Evolutionary conservation across 768 basidiomycete genomes (phyloP).

Genomic region (Lentinula aciculospora): DNA sequence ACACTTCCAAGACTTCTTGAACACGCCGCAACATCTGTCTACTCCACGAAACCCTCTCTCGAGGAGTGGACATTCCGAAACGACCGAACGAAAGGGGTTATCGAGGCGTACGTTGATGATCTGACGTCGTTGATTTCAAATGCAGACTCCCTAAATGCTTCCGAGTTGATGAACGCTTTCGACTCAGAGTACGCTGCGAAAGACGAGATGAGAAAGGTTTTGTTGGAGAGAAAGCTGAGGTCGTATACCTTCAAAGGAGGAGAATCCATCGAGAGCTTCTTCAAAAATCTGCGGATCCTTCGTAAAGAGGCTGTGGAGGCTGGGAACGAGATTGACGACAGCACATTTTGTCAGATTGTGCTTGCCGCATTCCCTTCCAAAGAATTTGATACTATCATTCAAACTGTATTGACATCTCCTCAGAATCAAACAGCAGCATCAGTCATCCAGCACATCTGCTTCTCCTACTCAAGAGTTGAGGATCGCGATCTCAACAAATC

Average conservation of each 20-base stretch:
- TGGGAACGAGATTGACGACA: not conserved
- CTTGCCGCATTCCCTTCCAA: not conserved
- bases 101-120: not conserved
- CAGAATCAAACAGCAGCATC: not conserved
- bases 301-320: not conserved
- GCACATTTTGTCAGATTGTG: not conserved
- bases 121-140: not conserved
- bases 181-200: not conserved
- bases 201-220: not conserved
- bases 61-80: not conserved
- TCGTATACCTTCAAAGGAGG: not conserved
- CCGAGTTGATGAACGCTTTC: not conserved
- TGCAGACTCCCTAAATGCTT: not conserved
- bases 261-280: not conserved
- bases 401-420: not conserved
- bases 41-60: too few species aligned
- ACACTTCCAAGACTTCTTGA: too few species aligned
- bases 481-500: not conserved
- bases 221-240: not conserved
- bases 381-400: not conserved
- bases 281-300: not conserved
- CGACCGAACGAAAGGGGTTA: not conserved
- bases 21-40: too few species aligned
- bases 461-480: not conserved
- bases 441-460: not conserved